These are phyloP conservation scores for Penicillium sp. DNA, from an alignment of 2,329 filamentous ascomycete genomes.

Conservation along the genomic window DNA sequence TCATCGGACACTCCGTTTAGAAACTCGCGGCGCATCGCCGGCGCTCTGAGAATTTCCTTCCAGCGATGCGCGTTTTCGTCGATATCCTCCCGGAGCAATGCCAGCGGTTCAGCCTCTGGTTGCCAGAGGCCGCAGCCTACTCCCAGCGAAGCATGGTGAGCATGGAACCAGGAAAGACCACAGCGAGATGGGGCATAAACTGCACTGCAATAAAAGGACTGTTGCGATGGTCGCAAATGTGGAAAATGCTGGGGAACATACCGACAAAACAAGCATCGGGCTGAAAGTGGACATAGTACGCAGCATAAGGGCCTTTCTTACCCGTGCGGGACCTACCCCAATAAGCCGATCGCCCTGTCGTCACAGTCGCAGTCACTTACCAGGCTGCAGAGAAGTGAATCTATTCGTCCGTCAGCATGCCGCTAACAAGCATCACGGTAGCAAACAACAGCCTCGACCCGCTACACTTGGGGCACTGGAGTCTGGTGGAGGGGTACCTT, in stretches of 20 bases:
- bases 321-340: slow-evolving; percentile 68
- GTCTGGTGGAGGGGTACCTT: slow-evolving; percentile 56
- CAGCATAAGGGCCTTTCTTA: slow-evolving; percentile 79
- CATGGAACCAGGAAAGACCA: neutral
- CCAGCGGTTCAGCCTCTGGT: slow-evolving; percentile 63
- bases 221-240: neutral
- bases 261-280: slow-evolving; percentile 68
- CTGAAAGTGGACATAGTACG: slow-evolving; percentile 81
- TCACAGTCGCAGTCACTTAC: slow-evolving; percentile 38
- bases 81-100: slow-evolving; percentile 66
- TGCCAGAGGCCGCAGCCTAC: slow-evolving; percentile 75
- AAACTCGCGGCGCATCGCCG: slow-evolving; percentile 60
- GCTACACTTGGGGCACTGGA: neutral
- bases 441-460: slow-evolving; percentile 7
- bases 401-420: slow-evolving; percentile 42
- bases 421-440: slow-evolving; percentile 12
- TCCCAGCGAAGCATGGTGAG: slow-evolving; percentile 5
- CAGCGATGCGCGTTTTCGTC: slow-evolving; percentile 67
- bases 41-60: slow-evolving; percentile 61
- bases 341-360: slow-evolving; percentile 18
- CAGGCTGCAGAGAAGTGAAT: slow-evolving; percentile 80
- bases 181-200: neutral
- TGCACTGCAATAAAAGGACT: neutral
- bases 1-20: slow-evolving; percentile 54
- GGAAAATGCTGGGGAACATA: slow-evolving; percentile 41